Base-by-base conservation (phyloP, 2,329 filamentous ascomycete genomes). In the Aspergillus uvarum region DNA sequence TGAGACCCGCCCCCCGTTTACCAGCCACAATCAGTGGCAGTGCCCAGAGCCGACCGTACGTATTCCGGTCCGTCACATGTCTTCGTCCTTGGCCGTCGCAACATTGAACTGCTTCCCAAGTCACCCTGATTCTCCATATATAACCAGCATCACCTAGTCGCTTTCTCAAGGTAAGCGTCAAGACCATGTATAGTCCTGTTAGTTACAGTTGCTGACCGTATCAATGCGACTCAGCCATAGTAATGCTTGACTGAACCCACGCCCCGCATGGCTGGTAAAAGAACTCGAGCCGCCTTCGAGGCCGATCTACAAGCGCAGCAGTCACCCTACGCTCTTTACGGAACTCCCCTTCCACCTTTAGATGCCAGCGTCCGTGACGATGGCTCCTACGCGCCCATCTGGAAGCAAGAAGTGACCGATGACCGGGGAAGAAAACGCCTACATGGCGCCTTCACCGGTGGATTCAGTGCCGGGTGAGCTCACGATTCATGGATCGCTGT, bases 361-460 rank as follows among this genome's bases (percentile, higher is more conserved):
- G 91, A 96, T 70, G 83, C 89, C 52, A 85, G 91, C 21, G 82
- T 85, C 42, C 88, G 92, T 69, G 93, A 98, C 75, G 91, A 97
- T 79, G 94, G 93, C 63, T 92, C 91, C 47, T 98, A 93, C 73
- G 86, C 96, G 16, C 95, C 95, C 0, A 79, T 96, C n/a, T 98
- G 95, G 92, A 96, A 98, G 80, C 95, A 99, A 81, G 94, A 97
- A 73, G 93, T 96, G 74, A 90, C 89, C 60, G 95, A 99, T 77
- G 95, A 97, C 72, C 88, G 88, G 66, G 95, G 95, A 16, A 84
- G 93, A 68, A 94, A 96, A 77, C 87, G 95, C 56, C 83, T 99
- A 3, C 95, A 99, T 76, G 95, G 95, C 64, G 95, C 95, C 63
- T 99, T 99, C 72, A 97, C 92, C 1, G 95, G 95, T 68, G 95